Evolutionary conservation across 2,329 filamentous ascomycete species (phyloP), one percentile per base, ranked within the genome.

Genomic region (Colletotrichum sp.): DNA sequence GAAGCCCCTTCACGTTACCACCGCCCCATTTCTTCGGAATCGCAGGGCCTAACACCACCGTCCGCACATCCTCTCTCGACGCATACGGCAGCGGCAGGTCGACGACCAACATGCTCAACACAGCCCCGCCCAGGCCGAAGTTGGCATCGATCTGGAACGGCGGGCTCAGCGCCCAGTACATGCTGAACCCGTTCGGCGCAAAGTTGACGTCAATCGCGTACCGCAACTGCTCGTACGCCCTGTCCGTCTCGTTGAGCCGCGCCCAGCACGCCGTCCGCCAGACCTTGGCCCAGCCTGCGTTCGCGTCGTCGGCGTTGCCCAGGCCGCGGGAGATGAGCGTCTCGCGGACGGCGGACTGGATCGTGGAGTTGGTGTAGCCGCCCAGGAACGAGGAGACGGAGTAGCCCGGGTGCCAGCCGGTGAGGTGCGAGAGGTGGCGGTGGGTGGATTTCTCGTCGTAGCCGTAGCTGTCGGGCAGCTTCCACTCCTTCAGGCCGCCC

Each of bases 141-240:
- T 91, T 91, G 8, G 89, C 90, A 78, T 91, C 89, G 70, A 91
- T 90, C 81, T 91, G 89, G 75, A 91, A 91, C 2, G 89, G 88
- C 61, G 80, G 79, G 8, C 83, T 79, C 12, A 80, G 78, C 1
- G 82, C 87, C 11, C 76, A 80, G 76, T 90, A 91, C 85, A 90
- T 88, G 55, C 83, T 86, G 34, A 90, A 79, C 3, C 85, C 85
- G 76, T 90, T 91, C 0, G 70, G 80, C 0, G 83, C 88, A 29
- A 89, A 86, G 75, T 90, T 90, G 47, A 83, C 79, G 27, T 84
- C 80, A 18, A 90, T 85, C 2, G 88, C 85, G 51, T 87, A 87
- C 7, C 84, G 82, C 18, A 90, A 80, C 70, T 89, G 83, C 21
- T 83, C 83, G 74, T 90, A 84, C 0, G 90, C 88, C 69, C 80